These are phyloP conservation scores for Poa pratensis DNA, from an alignment of 176 grass and related monocot species.

Conservation along the genomic window DNA sequence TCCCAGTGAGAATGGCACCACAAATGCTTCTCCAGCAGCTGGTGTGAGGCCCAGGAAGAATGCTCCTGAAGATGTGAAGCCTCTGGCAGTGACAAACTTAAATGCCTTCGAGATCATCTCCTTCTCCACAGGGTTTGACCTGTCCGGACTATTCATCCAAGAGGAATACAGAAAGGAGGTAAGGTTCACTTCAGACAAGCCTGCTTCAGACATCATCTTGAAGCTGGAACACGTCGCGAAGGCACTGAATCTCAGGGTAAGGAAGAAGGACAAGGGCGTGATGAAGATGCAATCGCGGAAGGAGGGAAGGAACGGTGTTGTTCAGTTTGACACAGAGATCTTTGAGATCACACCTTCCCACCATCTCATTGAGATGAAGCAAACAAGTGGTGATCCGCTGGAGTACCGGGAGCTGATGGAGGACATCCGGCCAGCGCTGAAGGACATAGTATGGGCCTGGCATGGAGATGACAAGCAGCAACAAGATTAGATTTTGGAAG, in stretches of 20 bases:
- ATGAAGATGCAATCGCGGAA: constrained; percentile 70
- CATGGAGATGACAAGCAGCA: constrained; percentile 58
- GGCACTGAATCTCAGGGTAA: constrained; percentile 68
- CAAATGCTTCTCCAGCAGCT: constrained; percentile 1
- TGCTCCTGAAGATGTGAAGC: constrained; percentile 47
- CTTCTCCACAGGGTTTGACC: constrained; percentile 68
- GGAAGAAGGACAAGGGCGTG: constrained; percentile 67
- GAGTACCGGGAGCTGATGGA: constrained; percentile 71
- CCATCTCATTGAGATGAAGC: constrained; percentile 81
- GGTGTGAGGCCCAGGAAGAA: constrained; percentile 36
- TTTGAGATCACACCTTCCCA: constrained; percentile 61
- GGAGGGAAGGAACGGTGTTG: constrained; percentile 67
- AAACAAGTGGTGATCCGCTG: constrained; percentile 68
- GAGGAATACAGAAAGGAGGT: constrained; percentile 56
- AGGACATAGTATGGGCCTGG: constrained; percentile 74
- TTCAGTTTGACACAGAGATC: constrained; percentile 68
- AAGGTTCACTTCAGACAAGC: constrained; percentile 75
- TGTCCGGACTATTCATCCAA: constrained; percentile 69
- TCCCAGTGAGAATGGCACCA: constrained; percentile 16
- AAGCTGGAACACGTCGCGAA: constrained; percentile 65
- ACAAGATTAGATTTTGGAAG: constrained; percentile 46
- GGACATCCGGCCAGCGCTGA: constrained; percentile 65
- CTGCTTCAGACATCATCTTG: constrained; percentile 55
- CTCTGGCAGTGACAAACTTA: constrained; percentile 42
- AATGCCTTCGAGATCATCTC: constrained; percentile 94